phyloP scores from a whole-genome alignment of 2,329 filamentous ascomycete genomes.

The Scedosporium dehoogii region DNA sequence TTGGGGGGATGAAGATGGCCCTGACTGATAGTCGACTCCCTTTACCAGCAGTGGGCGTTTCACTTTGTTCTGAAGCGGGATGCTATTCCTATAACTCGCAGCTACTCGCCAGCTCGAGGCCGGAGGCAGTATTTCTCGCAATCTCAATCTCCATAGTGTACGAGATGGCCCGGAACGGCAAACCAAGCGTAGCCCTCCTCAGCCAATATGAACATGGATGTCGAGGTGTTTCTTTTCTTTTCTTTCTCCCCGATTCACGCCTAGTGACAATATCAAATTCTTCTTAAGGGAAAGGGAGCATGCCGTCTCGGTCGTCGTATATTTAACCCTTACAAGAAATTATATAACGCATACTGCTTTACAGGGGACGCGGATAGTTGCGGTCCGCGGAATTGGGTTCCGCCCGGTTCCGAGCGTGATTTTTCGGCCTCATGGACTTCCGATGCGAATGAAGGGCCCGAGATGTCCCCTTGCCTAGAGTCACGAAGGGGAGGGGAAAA shows the following conservation, averaged over 20 bases:
- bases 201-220: conserved; percentile 21
- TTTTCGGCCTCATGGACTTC: conserved; percentile 15
- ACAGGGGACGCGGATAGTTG: conserved; percentile 22
- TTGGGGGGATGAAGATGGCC: too few relatives aligned
- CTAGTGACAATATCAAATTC: conserved; percentile 17
- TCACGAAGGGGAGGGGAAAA: conserved; percentile 36
- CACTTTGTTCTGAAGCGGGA: too few relatives aligned
- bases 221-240: conserved; percentile 19
- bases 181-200: conserved; percentile 19
- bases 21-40: too few relatives aligned
- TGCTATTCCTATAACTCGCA: too few relatives aligned
- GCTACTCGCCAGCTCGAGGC: too few relatives aligned
- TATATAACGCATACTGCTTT: conserved; percentile 16
- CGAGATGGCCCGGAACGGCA: too few relatives aligned
- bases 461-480: conserved; percentile 32
- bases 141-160: too few relatives aligned
- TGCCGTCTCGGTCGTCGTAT: conserved; percentile 21
- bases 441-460: conserved; percentile 26
- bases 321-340: conserved; percentile 27
- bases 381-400: conserved; percentile 21
- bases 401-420: conserved; percentile 12
- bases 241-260: conserved; percentile 18
- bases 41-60: too few relatives aligned
- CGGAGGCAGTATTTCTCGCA: too few relatives aligned
- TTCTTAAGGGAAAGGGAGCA: conserved; percentile 23